These are phyloP conservation scores for Actinomortierella wolfii DNA, from an alignment of 371 early-diverging fungal species.

Conservation along the genomic window DNA sequence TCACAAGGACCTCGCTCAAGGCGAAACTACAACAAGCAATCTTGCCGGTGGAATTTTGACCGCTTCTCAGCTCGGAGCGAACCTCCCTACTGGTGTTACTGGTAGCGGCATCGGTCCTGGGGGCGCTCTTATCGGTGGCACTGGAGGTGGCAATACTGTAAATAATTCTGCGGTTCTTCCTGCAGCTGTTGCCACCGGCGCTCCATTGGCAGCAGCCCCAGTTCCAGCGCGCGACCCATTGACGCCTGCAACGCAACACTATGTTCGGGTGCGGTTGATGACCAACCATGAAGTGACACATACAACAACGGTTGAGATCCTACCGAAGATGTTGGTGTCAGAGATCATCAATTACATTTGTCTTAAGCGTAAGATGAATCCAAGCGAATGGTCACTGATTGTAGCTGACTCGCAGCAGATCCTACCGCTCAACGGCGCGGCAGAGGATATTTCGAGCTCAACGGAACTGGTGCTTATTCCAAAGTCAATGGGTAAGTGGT, in stretches of 20 bases:
- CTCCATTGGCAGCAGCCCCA: constrained; percentile 3
- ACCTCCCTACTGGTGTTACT: constrained; percentile 1
- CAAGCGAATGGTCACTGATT: constrained; percentile 81
- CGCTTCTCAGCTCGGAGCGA: too few relatives aligned
- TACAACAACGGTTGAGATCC: constrained; percentile 86
- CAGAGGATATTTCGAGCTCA: constrained; percentile 67
- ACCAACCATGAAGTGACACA: constrained; percentile 70
- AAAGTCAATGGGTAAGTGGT: constrained; percentile 63
- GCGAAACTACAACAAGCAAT: too few relatives aligned
- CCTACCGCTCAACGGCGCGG: constrained; percentile 75
- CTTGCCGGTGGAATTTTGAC: too few relatives aligned
- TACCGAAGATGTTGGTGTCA: constrained; percentile 74
- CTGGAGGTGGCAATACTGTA: background rate
- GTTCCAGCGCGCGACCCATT: constrained; percentile 13
- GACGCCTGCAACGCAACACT: constrained; percentile 51
- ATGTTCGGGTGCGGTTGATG: constrained; percentile 64
- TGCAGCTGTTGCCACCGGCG: constrained; percentile 5
- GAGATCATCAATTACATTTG: constrained; percentile 88
- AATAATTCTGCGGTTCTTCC: background rate
- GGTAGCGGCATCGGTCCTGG: constrained; percentile 3
- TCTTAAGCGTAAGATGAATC: constrained; percentile 81
- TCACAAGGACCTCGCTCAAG: too few relatives aligned
- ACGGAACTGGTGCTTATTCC: constrained; percentile 80
- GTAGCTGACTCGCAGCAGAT: constrained; percentile 78
- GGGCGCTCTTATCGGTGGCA: too few relatives aligned